phyloP scores from a whole-genome alignment of 208 protist species.

The Acanthamoeba triangularis region DNA sequence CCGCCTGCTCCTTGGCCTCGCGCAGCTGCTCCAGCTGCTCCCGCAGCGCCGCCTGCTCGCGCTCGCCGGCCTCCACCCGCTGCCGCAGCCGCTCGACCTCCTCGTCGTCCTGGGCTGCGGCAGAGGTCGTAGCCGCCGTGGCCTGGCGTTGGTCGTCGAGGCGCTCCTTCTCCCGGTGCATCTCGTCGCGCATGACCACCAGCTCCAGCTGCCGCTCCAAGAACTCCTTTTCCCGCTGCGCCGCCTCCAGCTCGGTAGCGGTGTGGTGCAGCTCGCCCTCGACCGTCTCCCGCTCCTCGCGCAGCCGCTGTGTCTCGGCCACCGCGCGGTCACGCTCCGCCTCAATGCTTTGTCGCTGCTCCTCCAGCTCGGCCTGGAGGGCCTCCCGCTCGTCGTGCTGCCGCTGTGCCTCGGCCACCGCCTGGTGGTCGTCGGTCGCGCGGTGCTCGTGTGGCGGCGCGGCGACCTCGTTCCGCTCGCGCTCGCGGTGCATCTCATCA shows the following conservation, averaged over 20 bases:
- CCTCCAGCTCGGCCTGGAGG: too few relatives aligned
- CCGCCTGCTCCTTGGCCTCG: too few relatives aligned
- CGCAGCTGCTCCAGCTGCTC: background rate
- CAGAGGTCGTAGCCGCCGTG: too few relatives aligned
- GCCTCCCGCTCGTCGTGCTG: background rate
- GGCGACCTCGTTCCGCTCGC: too few relatives aligned
- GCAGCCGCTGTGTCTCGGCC: background rate
- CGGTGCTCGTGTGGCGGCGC: background rate
- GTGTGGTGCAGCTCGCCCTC: background rate
- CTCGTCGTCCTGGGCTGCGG: background rate
- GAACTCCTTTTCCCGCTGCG: background rate
- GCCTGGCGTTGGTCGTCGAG: background rate
- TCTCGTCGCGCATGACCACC: background rate
- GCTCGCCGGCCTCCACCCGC: background rate
- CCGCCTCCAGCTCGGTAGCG: background rate
- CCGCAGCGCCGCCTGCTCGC: background rate
- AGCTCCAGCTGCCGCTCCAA: too few relatives aligned
- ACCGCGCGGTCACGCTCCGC: background rate
- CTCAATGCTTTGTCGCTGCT: background rate
- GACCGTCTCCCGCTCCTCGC: background rate
- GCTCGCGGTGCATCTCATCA: background rate
- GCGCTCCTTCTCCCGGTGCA: constrained; percentile 10
- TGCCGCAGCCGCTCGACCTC: background rate
- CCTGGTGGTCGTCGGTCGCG: background rate
- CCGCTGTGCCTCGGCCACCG: background rate